phyloP scores from a whole-genome alignment of 345 rosid genomes.

The Gossypium longicalyx region DNA sequence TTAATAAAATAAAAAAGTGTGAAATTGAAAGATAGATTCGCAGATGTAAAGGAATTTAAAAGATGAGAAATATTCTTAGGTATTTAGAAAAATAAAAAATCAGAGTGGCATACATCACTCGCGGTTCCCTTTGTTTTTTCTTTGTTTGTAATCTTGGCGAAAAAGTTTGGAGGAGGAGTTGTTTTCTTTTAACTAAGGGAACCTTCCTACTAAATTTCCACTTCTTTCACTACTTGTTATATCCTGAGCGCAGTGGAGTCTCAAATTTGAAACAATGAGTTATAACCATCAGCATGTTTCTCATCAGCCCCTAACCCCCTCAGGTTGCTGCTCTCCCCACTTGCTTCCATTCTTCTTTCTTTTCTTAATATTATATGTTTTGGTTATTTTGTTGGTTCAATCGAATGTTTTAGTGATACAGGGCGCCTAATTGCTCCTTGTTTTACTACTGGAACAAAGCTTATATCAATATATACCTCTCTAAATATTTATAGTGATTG shows the following conservation, averaged over 20 bases:
- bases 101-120: neutral
- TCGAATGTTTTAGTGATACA: neutral
- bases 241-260: neutral
- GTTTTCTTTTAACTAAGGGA: neutral
- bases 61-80: too few relatives aligned
- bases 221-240: neutral
- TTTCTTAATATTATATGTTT: neutral
- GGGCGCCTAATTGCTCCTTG: neutral
- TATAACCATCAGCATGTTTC: conserved; percentile 26
- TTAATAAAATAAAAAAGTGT: too few relatives aligned
- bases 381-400: neutral
- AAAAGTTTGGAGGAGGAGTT: neutral
- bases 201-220: conserved; percentile 3
- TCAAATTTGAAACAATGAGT: conserved; percentile 21
- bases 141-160: neutral
- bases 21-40: too few relatives aligned
- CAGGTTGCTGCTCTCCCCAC: conserved; percentile 8
- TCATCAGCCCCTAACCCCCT: neutral
- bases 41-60: too few relatives aligned
- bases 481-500: neutral
- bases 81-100: neutral
- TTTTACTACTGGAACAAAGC: neutral
- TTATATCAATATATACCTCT: too few relatives aligned
- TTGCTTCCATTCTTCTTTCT: neutral
- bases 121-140: neutral